Base-by-base conservation (phyloP, 148 eudicot genomes). In the Rhododendron mucronatum region DNA sequence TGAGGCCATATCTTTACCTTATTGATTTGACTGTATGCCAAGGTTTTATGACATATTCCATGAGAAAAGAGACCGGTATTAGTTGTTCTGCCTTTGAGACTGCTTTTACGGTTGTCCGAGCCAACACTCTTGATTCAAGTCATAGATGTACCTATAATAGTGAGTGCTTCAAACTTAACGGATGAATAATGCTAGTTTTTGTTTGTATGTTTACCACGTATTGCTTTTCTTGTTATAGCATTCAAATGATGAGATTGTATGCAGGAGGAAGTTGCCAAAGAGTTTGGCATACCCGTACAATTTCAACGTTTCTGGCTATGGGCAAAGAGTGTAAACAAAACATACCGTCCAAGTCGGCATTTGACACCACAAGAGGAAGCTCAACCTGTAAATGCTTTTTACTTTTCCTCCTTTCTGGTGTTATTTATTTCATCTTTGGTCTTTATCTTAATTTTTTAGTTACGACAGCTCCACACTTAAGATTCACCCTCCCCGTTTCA, bases 251-350 rank as follows among this genome's bases (percentile, higher is more conserved):
- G 5, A 7, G 2, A 26, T 86, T 39, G 30, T 47, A 35, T 33
- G 82, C 91, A 96, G 99, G 96, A 95, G 88, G 97, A 96, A 84
- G 92, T 96, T 57, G 97, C 98, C 57, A 94, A 94, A 92, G 96
- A 92, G 84, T 88, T 95, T 91, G 98, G 97, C 50, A 87, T 96
- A 83, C 97, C 98, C 2, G 98, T 94, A 88, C 95, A 95, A 57
- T 95, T 89, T 82, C 99, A 96, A 79, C 92, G 98, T 23, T 96
- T 90, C 84, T 96, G 99, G 99, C 82, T 91, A 44, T 96, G 99
- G 98, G 98, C 95, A 80, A 95, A 94, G 92, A 90, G 99, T 79
- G 94, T 92, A 85, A 96, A 95, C 86, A 94, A 93, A 39, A 93
- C 99, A 0, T 94, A 95, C 87, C 97, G 97, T 75, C 99, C 98